Conservation (phyloP, 2,329 filamentous ascomycete species). For the Endoconidiophora polonica region DNA sequence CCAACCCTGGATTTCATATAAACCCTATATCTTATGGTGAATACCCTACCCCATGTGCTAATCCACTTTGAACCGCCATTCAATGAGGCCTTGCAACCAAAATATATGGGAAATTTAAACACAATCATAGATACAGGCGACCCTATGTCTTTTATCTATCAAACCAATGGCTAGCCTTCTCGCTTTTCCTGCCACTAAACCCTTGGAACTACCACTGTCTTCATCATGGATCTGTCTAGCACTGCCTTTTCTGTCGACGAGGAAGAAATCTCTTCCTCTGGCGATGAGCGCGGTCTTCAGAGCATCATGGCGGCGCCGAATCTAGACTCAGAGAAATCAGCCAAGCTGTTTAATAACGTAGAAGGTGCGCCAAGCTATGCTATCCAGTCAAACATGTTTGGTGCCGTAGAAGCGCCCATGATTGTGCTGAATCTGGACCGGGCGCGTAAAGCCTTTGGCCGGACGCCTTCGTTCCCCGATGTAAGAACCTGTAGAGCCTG, state of each 20-base stretch:
- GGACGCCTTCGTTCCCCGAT: conserved; percentile 23
- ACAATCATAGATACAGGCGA: too few species aligned
- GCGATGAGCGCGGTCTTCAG: not conserved
- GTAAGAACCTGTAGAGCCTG: conserved; percentile 18
- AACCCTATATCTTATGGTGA: too few species aligned
- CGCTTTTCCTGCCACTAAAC: too few species aligned
- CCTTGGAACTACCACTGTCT: not conserved
- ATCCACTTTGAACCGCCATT: too few species aligned
- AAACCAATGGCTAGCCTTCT: too few species aligned
- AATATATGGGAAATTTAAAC: too few species aligned
- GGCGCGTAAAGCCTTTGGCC: conserved; percentile 26
- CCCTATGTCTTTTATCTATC: too few species aligned
- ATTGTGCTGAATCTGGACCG: conserved; percentile 28
- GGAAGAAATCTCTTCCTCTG: not conserved
- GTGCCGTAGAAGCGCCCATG: conserved; percentile 28
- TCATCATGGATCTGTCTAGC: not conserved
- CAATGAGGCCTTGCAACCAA: too few species aligned
- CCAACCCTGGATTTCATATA: too few species aligned
- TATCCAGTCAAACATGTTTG: conserved; percentile 21
- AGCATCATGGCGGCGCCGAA: not conserved
- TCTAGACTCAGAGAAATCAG: not conserved
- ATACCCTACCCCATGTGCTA: too few species aligned
- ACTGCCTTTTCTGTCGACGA: not conserved
- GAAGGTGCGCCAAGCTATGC: conserved; percentile 12
- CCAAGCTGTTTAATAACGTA: not conserved